These are phyloP conservation scores for Hypoxylon rickii DNA, from an alignment of 495 filamentous ascomycete genomes.

Conservation along the genomic window DNA sequence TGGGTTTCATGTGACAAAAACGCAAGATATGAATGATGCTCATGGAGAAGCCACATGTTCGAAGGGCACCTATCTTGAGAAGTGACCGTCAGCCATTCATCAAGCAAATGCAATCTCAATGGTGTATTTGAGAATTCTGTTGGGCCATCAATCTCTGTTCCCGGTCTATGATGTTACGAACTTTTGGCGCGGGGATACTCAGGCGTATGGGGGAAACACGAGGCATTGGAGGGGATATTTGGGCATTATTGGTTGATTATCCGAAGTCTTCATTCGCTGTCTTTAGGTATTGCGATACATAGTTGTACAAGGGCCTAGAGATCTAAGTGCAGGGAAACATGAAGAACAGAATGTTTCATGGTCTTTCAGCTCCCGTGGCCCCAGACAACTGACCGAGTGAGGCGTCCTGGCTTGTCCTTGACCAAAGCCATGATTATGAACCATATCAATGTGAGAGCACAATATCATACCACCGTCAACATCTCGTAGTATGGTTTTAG, in stretches of 20 bases:
- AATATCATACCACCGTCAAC: constrained; percentile 5
- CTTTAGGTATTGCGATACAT: constrained; percentile 20
- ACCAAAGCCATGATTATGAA: background rate
- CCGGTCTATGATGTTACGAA: constrained; percentile 10
- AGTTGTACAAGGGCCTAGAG: constrained; percentile 33
- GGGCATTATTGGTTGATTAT: constrained; percentile 17
- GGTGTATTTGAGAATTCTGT: too few species aligned
- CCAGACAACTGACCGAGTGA: constrained; percentile 5
- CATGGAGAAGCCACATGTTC: too few species aligned
- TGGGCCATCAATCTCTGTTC: background rate
- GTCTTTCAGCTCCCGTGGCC: too few species aligned
- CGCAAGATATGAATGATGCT: too few species aligned
- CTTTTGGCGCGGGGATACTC: background rate
- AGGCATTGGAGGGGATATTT: background rate
- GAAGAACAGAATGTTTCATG: constrained; percentile 20
- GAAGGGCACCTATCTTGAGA: background rate
- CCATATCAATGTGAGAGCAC: constrained; percentile 12
- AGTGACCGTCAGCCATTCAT: too few species aligned
- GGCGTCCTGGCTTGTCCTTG: constrained; percentile 3
- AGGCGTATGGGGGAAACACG: background rate
- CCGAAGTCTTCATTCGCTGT: constrained; percentile 4
- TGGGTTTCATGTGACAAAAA: too few species aligned
- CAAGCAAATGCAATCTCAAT: too few species aligned
- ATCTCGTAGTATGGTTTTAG: constrained; percentile 14
- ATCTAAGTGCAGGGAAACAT: constrained; percentile 7